Base-by-base conservation (phyloP, 2,329 filamentous ascomycete species). In the Thelonectria blattea region DNA sequence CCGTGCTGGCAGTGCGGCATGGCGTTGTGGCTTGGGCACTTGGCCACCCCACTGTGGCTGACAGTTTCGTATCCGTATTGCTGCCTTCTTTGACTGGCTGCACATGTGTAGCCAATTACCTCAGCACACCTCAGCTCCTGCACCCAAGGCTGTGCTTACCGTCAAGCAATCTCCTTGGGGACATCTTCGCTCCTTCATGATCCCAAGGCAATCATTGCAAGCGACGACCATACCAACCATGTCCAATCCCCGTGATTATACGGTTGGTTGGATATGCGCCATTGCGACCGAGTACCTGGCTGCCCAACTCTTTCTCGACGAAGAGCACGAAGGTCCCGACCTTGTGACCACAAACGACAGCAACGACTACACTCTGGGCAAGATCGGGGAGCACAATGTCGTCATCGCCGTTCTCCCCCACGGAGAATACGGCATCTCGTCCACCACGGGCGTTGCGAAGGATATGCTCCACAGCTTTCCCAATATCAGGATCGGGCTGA, bases 391-490 rank as follows among this genome's bases (percentile, higher is more conserved):
- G 0, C 67, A 71, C 5, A 69, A 68, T 3, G 43, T 68, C 1
- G 65, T 68, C 0, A 63, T 71, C 2, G 65, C 65, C 1, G 47
- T 57, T 0, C 14, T 71, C 0, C 65, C 66, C 0, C 20, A 50
- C 1, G 58, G 58, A 0, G 61, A 69, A 9, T 65, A 66, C 11
- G 65, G 68, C 0, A 62, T 27, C 8, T 11, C 41, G 7, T 56
- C 34, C 11, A 68, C 53, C 0, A 69, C 74, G 0, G 65, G 9
- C 3, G 73, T 73, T 0, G 74, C 68, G 1, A 63, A 39, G 7
- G 58, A 72, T n/a, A 73, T 77, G 68, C 41, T 72, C 14, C 27
- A 27, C 9, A 57, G 24, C 11, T 57, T 57, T 46, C 47, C 54
- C 1, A 46, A 43, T 11, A 27, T 57, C 18, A 30, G 45, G 2